Conservation (phyloP, 306 rosid genomes). For the Fragaria vesca region DNA sequence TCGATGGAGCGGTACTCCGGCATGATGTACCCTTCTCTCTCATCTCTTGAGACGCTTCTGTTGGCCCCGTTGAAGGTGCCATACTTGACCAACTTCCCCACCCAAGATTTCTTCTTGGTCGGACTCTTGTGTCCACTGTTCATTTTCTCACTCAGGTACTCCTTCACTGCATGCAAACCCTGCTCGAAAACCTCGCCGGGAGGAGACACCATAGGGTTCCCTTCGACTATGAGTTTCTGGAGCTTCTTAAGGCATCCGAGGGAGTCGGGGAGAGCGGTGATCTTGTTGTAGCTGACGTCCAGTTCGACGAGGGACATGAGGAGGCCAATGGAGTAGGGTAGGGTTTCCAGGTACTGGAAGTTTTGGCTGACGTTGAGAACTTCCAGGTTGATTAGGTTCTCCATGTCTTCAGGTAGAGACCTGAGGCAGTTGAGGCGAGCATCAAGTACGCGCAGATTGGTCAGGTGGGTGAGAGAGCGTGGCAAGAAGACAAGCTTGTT, state of each 20-base stretch:
- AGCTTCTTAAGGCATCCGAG: conserved; percentile 68
- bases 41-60: conserved; percentile 26
- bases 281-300: conserved; percentile 75
- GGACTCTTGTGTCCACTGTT: conserved; percentile 41
- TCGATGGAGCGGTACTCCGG: conserved; percentile 60
- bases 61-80: conserved; percentile 46
- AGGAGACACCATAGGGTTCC: conserved; percentile 76
- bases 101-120: conserved; percentile 60
- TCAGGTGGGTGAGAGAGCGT: conserved; percentile 55
- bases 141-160: conserved; percentile 61
- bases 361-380: conserved; percentile 82
- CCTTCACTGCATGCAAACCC: conserved; percentile 63
- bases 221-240: conserved; percentile 61
- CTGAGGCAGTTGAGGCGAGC: conserved; percentile 76
- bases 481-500: conserved; percentile 74
- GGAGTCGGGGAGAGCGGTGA: conserved; percentile 59
- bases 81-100: conserved; percentile 57
- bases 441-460: conserved; percentile 52
- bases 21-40: conserved; percentile 40
- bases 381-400: conserved; percentile 79
- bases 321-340: conserved; percentile 81
- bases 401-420: conserved; percentile 66
- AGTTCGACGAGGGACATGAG: conserved; percentile 70
- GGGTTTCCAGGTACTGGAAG: conserved; percentile 65
- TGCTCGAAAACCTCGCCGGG: conserved; percentile 55